Percentiles rank a stretch among this genome's conserved stretches.
phyloP scores from a whole-genome alignment of 139 green algal species.

The Klebsormidium nitens region DNA sequence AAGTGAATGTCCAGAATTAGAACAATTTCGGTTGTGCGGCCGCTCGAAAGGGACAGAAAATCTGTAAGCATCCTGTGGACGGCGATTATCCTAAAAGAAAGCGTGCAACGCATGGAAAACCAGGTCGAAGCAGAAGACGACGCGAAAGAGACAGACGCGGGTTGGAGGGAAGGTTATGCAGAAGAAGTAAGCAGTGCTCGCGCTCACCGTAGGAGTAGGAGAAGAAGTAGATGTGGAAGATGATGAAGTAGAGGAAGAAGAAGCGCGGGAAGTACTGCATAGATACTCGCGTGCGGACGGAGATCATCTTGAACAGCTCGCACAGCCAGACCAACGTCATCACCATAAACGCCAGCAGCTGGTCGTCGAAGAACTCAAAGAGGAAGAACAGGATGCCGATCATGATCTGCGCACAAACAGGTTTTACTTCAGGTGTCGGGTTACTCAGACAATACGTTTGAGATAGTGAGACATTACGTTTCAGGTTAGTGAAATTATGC shows the following conservation, averaged over 20 bases:
- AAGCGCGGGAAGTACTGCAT: slow-evolving; percentile 42
- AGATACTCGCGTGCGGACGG: slow-evolving; percentile 20
- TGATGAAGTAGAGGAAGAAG: slow-evolving; percentile 47
- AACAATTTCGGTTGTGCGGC: background rate
- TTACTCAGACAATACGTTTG: too few relatives aligned
- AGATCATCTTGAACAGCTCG: slow-evolving; percentile 43
- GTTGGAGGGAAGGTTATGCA: background rate
- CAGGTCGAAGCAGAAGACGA: background rate
- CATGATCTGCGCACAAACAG: slow-evolving; percentile 44
- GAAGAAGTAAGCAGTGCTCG: background rate
- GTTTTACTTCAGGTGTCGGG: background rate
- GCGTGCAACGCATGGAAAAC: background rate
- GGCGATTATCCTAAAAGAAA: background rate
- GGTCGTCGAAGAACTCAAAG: slow-evolving; percentile 47
- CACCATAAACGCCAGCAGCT: slow-evolving; percentile 43
- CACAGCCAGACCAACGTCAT: slow-evolving; percentile 44
- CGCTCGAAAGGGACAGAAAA: background rate
- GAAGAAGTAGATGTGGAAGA: slow-evolving; percentile 51
- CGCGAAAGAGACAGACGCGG: background rate
- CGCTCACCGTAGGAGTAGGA: slow-evolving; percentile 42
- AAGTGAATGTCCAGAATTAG: too few relatives aligned
- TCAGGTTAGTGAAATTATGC: too few relatives aligned
- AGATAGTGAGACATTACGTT: too few relatives aligned
- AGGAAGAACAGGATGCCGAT: slow-evolving; percentile 48
- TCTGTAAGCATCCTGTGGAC: background rate